Base-by-base conservation (phyloP, 495 filamentous ascomycete species). In the Aspergillus hancockii region DNA sequence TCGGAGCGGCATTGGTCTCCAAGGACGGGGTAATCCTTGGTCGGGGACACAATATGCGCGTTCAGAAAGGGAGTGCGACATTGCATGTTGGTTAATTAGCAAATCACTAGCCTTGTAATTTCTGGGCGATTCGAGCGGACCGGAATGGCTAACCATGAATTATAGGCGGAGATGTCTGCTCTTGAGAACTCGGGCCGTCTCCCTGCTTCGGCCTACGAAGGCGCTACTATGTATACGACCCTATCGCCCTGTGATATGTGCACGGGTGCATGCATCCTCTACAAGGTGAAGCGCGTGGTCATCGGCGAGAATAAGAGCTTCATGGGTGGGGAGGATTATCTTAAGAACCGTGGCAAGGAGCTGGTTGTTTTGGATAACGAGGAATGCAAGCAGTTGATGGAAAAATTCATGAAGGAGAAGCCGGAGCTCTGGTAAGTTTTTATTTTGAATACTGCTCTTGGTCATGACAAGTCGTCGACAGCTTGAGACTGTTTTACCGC, bases 161-260 rank as follows among this genome's bases (percentile, higher is more conserved):
- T 41, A 16, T 59, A 93, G 90, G 91, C 85, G 50, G 91, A 95
- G 68, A 93, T 90, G 51, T 85, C 91, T 12, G 85, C 89, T 10
- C 80, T 96, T 41, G 88, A 92, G 58, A 88, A 88, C 71, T 87
- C 89, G 0, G 90, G 91, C 40, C 86, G 90, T 54, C 81, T 92
- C 40, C 85, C 88, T 38, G 89, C 87, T 13, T 82, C 81, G 0
- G 83, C 83, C 19, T 94, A 93, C 72, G 74, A 79, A 63, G 88
- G 89, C 43, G 79, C 85, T 43, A 94, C 91, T 5, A 92, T 94
- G 87, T 94, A 90, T 72, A 94, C 90, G 9, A 93, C 91, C 2
- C 76, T 95, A 5, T 93, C 90, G 14, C 91, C 90, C 0, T 96
- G 91, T 69, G 87, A 92, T 68, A 94, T 94, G 90, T 93, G 90